Conservation (phyloP, 2,329 filamentous ascomycete species). For the Aureobasidium uvarum region DNA sequence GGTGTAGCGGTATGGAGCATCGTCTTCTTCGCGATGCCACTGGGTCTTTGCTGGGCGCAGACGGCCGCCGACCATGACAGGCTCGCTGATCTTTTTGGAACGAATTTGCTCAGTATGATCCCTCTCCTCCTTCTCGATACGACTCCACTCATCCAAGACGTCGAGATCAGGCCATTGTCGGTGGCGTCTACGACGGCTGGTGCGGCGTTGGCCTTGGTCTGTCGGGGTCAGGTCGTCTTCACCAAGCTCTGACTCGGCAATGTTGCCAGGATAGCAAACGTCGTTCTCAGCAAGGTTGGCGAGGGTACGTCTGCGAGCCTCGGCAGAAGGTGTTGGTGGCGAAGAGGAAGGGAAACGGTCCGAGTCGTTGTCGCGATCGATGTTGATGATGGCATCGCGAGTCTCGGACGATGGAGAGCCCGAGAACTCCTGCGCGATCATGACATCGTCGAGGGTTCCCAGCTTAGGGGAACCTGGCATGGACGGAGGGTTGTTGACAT, state of each 20-base stretch:
- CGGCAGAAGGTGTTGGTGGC: slow-evolving; percentile 42
- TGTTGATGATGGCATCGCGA: slow-evolving; percentile 52
- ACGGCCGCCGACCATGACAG: slow-evolving; percentile 85
- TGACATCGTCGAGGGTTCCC: slow-evolving; percentile 60
- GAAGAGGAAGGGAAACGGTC: slow-evolving; percentile 41
- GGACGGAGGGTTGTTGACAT: slow-evolving; percentile 66
- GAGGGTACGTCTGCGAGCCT: slow-evolving; percentile 56
- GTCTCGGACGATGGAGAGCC: slow-evolving; percentile 37
- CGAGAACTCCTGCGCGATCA: slow-evolving; percentile 65
- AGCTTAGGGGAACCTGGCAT: slow-evolving; percentile 58
- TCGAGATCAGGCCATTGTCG: slow-evolving; percentile 82
- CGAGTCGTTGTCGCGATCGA: slow-evolving; percentile 42
- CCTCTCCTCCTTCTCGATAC: slow-evolving; percentile 82
- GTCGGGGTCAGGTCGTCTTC: slow-evolving; percentile 62
- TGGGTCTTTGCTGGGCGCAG: slow-evolving; percentile 72
- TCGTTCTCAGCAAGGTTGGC: slow-evolving; percentile 72
- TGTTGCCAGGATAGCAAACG: slow-evolving; percentile 82
- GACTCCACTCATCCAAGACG: slow-evolving; percentile 84
- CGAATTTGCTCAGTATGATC: slow-evolving; percentile 69
- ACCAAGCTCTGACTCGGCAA: slow-evolving; percentile 70
- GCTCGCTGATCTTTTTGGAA: slow-evolving; percentile 89
- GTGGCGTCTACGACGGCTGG: slow-evolving; percentile 57
- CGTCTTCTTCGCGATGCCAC: slow-evolving; percentile 87
- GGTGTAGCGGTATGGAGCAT: slow-evolving; percentile 90
- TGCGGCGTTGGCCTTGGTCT: slow-evolving; percentile 38